These are phyloP conservation scores for Dryas alaskensis DNA, from an alignment of 306 rosid species.

Conservation along the genomic window DNA sequence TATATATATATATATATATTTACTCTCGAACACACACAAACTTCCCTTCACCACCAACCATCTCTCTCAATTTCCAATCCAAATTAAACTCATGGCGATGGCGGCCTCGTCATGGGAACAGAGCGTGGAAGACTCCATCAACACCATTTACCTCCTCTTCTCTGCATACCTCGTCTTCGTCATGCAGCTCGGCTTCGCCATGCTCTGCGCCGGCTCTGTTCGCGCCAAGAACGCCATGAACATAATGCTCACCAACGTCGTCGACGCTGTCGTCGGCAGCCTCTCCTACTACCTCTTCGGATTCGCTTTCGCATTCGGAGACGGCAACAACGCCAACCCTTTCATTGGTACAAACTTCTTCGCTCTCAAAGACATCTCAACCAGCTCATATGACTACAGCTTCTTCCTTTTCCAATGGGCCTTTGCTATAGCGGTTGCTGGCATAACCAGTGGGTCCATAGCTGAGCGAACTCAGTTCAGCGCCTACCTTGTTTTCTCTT, in stretches of 20 bases:
- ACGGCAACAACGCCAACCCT: constrained; percentile 47
- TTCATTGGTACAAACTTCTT: constrained; percentile 63
- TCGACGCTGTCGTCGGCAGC: constrained; percentile 76
- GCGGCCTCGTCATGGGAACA: constrained; percentile 58
- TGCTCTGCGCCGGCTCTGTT: constrained; percentile 85
- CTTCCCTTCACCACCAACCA: constrained; percentile 8
- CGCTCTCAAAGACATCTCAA: constrained; percentile 49
- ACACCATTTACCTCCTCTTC: constrained; percentile 69
- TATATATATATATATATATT: constrained; percentile 1
- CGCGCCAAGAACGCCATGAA: constrained; percentile 78
- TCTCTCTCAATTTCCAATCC: neutral
- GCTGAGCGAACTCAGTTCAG: constrained; percentile 74
- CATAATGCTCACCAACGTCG: constrained; percentile 78
- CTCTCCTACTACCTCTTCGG: constrained; percentile 80
- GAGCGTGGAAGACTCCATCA: constrained; percentile 61
- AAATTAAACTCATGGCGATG: constrained; percentile 23
- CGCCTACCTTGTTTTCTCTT: constrained; percentile 61
- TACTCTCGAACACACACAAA: neutral
- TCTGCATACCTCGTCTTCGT: constrained; percentile 75
- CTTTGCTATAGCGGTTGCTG: constrained; percentile 74
- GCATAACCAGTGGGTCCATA: constrained; percentile 72
- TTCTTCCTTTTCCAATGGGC: constrained; percentile 86
- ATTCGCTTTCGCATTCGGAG: constrained; percentile 71
- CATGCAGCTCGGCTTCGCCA: constrained; percentile 81
- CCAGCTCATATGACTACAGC: constrained; percentile 46